These are phyloP conservation scores for Russula brevipes DNA, from an alignment of 768 basidiomycete genomes.

Conservation along the genomic window DNA sequence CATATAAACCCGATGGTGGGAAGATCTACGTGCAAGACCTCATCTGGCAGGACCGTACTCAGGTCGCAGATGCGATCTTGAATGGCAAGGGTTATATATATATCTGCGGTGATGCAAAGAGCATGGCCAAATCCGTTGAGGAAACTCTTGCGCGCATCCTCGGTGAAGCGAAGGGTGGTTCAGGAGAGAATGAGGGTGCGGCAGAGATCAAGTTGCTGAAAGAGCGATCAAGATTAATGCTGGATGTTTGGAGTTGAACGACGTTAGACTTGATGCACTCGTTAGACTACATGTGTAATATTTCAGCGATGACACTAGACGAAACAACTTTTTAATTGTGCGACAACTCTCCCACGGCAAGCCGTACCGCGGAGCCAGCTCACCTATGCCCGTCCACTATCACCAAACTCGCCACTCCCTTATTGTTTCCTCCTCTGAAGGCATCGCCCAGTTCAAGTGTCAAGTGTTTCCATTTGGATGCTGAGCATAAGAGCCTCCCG, in stretches of 20 bases:
- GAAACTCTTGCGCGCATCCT: conserved; percentile 78
- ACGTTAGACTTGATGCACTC: conserved; percentile 6
- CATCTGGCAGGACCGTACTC: conserved; percentile 79
- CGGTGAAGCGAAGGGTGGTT: conserved; percentile 91
- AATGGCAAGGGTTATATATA: conserved; percentile 97
- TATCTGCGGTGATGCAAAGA: conserved; percentile 95
- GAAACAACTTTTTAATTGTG: not conserved
- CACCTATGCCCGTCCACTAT: not conserved
- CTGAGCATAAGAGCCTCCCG: conserved; percentile 10
- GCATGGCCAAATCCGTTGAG: conserved; percentile 95
- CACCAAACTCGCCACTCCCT: not conserved
- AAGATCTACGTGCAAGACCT: conserved; percentile 99
- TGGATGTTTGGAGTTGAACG: conserved; percentile 82
- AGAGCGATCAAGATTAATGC: conserved; percentile 81
- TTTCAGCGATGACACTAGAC: conserved; percentile 1
- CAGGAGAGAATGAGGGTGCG: conserved; percentile 77
- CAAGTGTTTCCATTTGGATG: conserved; percentile 6
- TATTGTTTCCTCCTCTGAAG: not conserved
- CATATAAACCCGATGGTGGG: conserved; percentile 83
- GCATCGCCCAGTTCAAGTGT: not conserved
- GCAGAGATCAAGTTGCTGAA: conserved; percentile 94
- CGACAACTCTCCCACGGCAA: too few relatives aligned
- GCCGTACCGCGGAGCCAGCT: not conserved
- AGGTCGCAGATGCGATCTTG: conserved; percentile 82
- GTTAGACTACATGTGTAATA: conserved; percentile 17